Evolutionary conservation across 441 rosid genomes (phyloP), one percentile per base, ranked within the genome.

Genomic region (Euphorbia corollata): DNA sequence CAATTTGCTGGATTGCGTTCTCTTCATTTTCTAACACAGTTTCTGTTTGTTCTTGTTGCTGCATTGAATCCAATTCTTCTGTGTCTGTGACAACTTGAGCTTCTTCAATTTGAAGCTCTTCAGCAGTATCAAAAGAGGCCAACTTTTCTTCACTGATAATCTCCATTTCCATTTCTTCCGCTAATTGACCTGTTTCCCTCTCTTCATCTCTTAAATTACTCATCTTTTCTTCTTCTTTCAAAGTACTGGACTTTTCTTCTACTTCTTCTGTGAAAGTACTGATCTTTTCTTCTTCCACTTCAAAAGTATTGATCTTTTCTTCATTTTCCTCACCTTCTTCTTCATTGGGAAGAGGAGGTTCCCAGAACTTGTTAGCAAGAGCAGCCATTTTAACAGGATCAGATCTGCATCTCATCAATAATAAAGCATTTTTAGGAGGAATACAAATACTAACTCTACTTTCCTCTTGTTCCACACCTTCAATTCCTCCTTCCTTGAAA

Each of bases 301-400:
- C n/a, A n/a, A n/a, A n/a, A n/a, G n/a, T n/a, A n/a, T 61, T 51
- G 20, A 22, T 24, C 12, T 41, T 58, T 8, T 12, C 61, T 6
- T 57, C 48, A 7, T 65, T 59, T 8, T 32, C 63, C 10, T 65
- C 70, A 2, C 61, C 64, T 9, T 50, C 71, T 23, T 68, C 81
- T 18, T 72, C 75, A 32, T 58, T 69, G 0, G 62, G 77, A 64
- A 71, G 18, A 22, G 87, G 88, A 7, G 81, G 67, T 45, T 83
- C 85, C 77, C 84, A 84, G 32, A 85, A 87, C 65, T 82, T 81
- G 73, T 82, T 90, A 57, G 92, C 87, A 1, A 90, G 82, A 50
- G 94, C 92, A 43, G 97, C 91, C 83, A 93, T 85, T 77, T 83
- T 88, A 5, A 90, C 92, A 70, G 98, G 97, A 66, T 93, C 98